Conservation (phyloP, 768 basidiomycete species). For the Gloeostereum incarnatum region DNA sequence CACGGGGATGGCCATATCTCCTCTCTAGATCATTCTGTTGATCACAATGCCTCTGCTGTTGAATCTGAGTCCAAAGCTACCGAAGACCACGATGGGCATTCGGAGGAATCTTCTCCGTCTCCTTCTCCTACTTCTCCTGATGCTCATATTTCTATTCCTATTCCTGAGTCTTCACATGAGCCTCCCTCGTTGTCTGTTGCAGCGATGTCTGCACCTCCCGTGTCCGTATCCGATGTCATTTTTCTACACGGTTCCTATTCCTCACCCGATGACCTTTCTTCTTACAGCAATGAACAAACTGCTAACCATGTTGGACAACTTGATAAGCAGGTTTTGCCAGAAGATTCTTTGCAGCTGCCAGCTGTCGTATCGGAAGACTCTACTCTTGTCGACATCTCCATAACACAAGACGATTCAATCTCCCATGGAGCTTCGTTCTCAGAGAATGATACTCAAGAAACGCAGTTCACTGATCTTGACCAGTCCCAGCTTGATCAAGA, state of each 20-base stretch:
- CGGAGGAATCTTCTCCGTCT: slow-evolving; percentile 11
- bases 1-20: slow-evolving; percentile 10
- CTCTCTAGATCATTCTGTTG: slow-evolving; percentile 7
- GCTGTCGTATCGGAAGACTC: too few species aligned
- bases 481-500: slow-evolving; percentile 17
- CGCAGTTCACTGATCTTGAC: too few species aligned
- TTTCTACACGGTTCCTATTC: slow-evolving; percentile 22
- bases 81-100: slow-evolving; percentile 8
- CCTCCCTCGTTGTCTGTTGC: too few species aligned
- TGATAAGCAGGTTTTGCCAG: too few species aligned
- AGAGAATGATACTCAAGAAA: too few species aligned
- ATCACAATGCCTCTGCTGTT: slow-evolving; percentile 12
- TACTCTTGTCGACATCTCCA: too few species aligned
- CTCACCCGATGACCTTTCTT: slow-evolving; percentile 26
- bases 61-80: slow-evolving; percentile 12
- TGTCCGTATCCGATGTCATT: slow-evolving; percentile 41
- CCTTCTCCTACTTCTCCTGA: slow-evolving; percentile 22
- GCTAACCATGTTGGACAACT: slow-evolving; percentile 39
- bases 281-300: slow-evolving; percentile 32
- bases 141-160: slow-evolving; percentile 19
- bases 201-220: slow-evolving; percentile 23
- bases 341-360: too few species aligned
- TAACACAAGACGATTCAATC: too few species aligned
- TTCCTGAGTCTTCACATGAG: too few species aligned
- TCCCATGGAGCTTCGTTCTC: too few species aligned